These are phyloP conservation scores for Hypoxylon sp. DNA, from an alignment of 2,329 filamentous ascomycete species.

Conservation along the genomic window DNA sequence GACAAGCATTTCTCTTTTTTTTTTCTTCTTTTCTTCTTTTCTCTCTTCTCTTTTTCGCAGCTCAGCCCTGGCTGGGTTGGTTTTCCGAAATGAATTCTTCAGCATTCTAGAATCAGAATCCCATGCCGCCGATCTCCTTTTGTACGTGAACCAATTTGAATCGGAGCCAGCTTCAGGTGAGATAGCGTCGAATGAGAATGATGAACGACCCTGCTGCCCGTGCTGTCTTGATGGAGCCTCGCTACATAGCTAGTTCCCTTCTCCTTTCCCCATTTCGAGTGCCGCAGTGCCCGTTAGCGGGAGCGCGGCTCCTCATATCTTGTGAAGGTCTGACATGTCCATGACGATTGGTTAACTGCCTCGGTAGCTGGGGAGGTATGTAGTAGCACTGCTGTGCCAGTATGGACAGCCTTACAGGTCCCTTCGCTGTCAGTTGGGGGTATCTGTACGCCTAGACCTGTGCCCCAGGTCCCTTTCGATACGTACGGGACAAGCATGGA, in stretches of 20 bases:
- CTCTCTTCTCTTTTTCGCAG: not conserved
- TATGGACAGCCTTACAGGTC: slow-evolving; percentile 12
- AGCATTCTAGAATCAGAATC: slow-evolving; percentile 29
- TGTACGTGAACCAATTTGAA: slow-evolving; percentile 7
- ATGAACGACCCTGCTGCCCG: too few relatives aligned
- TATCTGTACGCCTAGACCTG: slow-evolving; percentile 1
- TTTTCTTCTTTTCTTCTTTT: slow-evolving; percentile 10
- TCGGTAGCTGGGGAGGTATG: not conserved
- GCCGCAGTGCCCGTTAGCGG: not conserved
- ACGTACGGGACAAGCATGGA: not conserved
- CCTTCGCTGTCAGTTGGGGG: not conserved
- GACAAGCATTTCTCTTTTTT: slow-evolving; percentile 1
- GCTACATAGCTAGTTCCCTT: not conserved
- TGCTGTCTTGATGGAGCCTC: not conserved
- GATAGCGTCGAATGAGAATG: slow-evolving; percentile 2
- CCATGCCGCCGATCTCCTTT: slow-evolving; percentile 19
- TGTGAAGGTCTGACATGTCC: slow-evolving; percentile 3
- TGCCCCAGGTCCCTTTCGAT: not conserved
- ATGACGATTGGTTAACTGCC: slow-evolving; percentile 20
- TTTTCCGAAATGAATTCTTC: slow-evolving; percentile 21
- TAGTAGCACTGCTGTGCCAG: slow-evolving; percentile 16
- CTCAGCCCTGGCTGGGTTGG: slow-evolving; percentile 7
- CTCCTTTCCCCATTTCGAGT: not conserved
- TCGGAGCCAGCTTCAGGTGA: slow-evolving; percentile 6
- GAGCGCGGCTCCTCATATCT: not conserved